Conservation (phyloP, 2,329 filamentous ascomycete genomes). For the Calycina herbarum region DNA sequence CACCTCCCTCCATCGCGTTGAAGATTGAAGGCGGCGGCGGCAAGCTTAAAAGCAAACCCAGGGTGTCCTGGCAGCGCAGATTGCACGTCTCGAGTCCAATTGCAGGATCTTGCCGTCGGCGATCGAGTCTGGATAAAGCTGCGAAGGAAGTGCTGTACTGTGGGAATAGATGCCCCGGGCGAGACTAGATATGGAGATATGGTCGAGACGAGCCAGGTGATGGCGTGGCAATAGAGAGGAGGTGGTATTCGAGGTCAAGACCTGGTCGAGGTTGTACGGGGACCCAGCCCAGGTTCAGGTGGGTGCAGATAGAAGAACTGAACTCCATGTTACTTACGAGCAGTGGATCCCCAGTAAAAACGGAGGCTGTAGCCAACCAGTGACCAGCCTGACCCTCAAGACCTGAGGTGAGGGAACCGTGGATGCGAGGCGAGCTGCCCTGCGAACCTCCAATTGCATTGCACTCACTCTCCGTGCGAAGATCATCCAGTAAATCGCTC, state of each 20-base stretch:
- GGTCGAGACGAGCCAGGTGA: background rate
- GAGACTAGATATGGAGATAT: background rate
- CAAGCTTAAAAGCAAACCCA: background rate
- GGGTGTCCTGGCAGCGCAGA: slow-evolving; percentile 1
- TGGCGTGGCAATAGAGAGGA: background rate
- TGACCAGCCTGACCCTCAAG: background rate
- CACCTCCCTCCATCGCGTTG: background rate
- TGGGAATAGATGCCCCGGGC: too few species aligned
- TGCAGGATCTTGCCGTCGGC: background rate
- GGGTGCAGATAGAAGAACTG: background rate
- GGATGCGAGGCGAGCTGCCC: background rate
- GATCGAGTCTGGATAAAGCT: background rate
- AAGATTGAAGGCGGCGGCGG: background rate
- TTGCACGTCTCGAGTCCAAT: background rate
- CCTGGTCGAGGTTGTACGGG: background rate
- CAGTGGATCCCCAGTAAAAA: background rate
- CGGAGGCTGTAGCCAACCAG: background rate
- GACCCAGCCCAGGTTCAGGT: background rate
- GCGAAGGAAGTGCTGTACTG: background rate
- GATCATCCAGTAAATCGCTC: background rate
- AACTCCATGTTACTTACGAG: too few species aligned
- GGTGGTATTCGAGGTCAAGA: background rate
- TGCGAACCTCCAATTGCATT: slow-evolving; percentile 1
- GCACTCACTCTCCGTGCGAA: background rate
- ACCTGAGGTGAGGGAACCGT: background rate